phyloP scores from a whole-genome alignment of 2,329 filamentous ascomycete species.

The Nemania bipapillata region DNA sequence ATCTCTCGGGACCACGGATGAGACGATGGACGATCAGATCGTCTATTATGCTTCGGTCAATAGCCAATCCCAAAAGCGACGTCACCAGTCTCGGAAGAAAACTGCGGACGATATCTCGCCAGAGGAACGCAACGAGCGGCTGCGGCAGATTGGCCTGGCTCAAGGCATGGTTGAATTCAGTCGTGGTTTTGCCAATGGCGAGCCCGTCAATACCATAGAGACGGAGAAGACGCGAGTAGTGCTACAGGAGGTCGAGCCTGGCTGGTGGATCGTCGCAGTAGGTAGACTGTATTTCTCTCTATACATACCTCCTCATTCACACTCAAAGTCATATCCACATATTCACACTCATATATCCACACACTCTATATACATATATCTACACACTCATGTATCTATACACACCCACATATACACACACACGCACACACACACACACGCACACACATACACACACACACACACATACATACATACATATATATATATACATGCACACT shows the following conservation, averaged over 20 bases:
- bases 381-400: too few species aligned
- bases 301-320: too few species aligned
- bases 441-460: too few species aligned
- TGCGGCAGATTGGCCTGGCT: constrained; percentile 92
- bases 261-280: constrained; percentile 96
- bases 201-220: constrained; percentile 84
- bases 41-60: constrained; percentile 85
- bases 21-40: constrained; percentile 81
- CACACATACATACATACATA: too few species aligned
- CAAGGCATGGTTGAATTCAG: constrained; percentile 97
- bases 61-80: constrained; percentile 56
- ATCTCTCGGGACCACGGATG: constrained; percentile 68
- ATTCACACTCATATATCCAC: too few species aligned
- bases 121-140: constrained; percentile 82
- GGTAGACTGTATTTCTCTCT: too few species aligned
- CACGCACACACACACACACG: too few species aligned
- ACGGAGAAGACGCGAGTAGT: constrained; percentile 89
- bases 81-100: constrained; percentile 56
- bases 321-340: too few species aligned
- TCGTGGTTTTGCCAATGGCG: constrained; percentile 82
- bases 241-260: constrained; percentile 84
- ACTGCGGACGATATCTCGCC: constrained; percentile 60
- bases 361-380: too few species aligned
- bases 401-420: too few species aligned
- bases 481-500: constrained; percentile 26